Conservation (phyloP, 2,329 filamentous ascomycete genomes). For the Penicillium olsonii region DNA sequence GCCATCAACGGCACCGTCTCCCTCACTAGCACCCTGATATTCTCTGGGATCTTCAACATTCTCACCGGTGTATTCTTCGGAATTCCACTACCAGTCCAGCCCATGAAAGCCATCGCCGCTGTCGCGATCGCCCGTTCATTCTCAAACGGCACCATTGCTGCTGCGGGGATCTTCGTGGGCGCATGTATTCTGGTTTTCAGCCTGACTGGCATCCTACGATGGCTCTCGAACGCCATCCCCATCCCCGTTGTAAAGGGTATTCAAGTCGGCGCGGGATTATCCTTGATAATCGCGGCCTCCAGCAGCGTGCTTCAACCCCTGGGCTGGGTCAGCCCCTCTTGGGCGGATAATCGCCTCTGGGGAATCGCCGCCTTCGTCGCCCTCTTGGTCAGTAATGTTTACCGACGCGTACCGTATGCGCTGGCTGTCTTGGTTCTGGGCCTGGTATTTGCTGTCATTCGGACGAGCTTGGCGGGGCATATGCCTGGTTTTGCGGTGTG, state of each 20-base stretch:
- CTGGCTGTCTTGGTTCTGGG: conserved; percentile 70
- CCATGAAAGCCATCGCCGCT: conserved; percentile 86
- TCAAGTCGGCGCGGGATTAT: conserved; percentile 86
- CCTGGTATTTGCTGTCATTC: conserved; percentile 62
- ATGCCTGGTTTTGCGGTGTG: conserved; percentile 62
- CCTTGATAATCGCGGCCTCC: conserved; percentile 76
- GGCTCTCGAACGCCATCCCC: conserved; percentile 73
- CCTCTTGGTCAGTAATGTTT: conserved; percentile 67
- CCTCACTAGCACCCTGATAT: conserved; percentile 79
- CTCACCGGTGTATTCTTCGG: conserved; percentile 80
- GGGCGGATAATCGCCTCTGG: conserved; percentile 78
- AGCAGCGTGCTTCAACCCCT: conserved; percentile 67
- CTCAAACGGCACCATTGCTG: conserved; percentile 70
- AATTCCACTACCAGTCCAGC: conserved; percentile 87
- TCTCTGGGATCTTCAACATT: conserved; percentile 85
- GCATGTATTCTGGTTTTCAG: conserved; percentile 74
- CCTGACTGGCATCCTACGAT: conserved; percentile 73
- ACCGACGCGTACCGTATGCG: conserved; percentile 74
- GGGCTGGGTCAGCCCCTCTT: conserved; percentile 65
- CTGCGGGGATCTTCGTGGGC: conserved; percentile 79
- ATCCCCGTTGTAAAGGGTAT: conserved; percentile 92
- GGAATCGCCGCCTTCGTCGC: conserved; percentile 70
- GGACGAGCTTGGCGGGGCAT: conserved; percentile 28
- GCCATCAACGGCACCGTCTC: conserved; percentile 76
- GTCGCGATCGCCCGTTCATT: conserved; percentile 75